Conservation (phyloP, 2,329 filamentous ascomycete genomes). For the Byssothecium circinans region DNA sequence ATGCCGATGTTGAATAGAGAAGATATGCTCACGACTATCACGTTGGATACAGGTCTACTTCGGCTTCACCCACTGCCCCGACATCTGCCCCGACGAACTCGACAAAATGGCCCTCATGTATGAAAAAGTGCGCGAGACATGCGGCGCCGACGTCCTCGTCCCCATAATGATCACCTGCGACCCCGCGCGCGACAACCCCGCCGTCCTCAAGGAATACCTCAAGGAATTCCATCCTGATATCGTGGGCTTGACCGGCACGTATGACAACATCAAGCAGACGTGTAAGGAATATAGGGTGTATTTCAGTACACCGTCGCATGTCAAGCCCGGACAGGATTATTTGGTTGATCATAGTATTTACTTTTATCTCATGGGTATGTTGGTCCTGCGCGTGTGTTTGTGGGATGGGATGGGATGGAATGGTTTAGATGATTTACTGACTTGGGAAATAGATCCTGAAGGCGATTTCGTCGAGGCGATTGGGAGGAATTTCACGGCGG, state of each 20-base stretch:
- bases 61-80: conserved; percentile 96
- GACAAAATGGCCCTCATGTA: conserved; percentile 99
- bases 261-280: conserved; percentile 88
- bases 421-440: conserved; percentile 22
- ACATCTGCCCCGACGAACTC: conserved; percentile 98
- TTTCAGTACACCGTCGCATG: conserved; percentile 86
- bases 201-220: conserved; percentile 82
- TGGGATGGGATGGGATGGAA: background rate
- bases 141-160: conserved; percentile 58
- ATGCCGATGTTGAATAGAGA: conserved; percentile 6
- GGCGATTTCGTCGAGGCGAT: conserved; percentile 98
- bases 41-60: conserved; percentile 75
- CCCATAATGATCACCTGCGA: conserved; percentile 96
- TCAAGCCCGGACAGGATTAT: conserved; percentile 94
- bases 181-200: conserved; percentile 84
- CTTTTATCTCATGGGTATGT: conserved; percentile 91
- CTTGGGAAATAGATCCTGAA: conserved; percentile 72
- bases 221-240: conserved; percentile 86
- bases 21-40: background rate
- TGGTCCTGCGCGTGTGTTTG: background rate
- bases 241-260: conserved; percentile 87
- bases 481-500: conserved; percentile 88
- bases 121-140: conserved; percentile 61
- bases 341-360: conserved; percentile 99
- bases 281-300: conserved; percentile 98